Evolutionary conservation across 2,329 filamentous ascomycete species (phyloP), one percentile per base, ranked within the genome.

Genomic region (Colletotrichum zoysiae): DNA sequence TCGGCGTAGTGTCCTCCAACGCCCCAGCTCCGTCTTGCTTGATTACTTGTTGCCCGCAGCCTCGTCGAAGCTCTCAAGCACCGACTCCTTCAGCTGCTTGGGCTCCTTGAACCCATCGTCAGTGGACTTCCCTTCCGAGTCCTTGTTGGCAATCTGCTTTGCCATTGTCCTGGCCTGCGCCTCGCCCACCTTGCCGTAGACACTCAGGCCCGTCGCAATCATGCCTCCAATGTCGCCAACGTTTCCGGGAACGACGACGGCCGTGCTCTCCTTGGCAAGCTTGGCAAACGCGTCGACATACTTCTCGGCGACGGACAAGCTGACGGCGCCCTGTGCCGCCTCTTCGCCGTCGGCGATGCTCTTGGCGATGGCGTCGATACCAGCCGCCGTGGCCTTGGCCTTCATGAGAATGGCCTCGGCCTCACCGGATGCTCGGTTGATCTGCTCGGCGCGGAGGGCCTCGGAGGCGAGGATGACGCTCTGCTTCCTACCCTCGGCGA

Each of bases 401-500:
- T 93, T 95, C 74, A 98, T 84, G 64, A 93, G 82, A 74, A 98
- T 99, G 16, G 96, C 96, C 83, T 98, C 93, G 12, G 96, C 93
- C 84, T 99, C 96, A 89, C 96, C 96, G 78, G 88, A 89, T 12
- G 96, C 96, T 80, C 91, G 89, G 84, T 99, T 99, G 86, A 99
- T 96, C 81, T 97, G 90, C 85, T 99, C 95, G 20, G 93, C 90
- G 76, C 91, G 91, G 83, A 97, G 79, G 20, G 96, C 96, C 84
- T 99, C 96, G 11, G 95, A 98, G 0, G 96, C 96, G 33, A 99
- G 87, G 77, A 99, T 99, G 30, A 98, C 95, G 76, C 92, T 95
- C 87, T 98, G 96, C 86, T 99, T 99, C 83, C 92, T 91, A 81
- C 96, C 96, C 86, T 99, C 96, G 67, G 96, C 96, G 76, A 99